Evolutionary conservation across 2,329 filamentous ascomycete species (phyloP).

Genomic region (Endothia cerciana): DNA sequence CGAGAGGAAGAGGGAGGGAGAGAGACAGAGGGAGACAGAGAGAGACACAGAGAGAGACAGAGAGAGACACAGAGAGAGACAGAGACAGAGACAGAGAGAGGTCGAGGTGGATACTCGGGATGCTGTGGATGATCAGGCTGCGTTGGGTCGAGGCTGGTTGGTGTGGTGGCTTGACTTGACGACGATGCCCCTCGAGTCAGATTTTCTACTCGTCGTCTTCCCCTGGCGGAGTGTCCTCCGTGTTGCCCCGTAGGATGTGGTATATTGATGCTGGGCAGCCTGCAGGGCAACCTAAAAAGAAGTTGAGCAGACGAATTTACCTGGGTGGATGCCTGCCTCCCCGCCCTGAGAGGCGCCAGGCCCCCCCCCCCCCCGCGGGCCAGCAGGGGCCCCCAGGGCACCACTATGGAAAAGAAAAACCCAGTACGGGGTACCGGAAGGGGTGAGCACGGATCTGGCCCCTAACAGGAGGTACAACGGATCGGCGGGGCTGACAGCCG

Average conservation of each 20-base stretch:
- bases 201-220: neutral
- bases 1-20: neutral
- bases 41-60: neutral
- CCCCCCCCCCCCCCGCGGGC: no score
- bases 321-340: no score
- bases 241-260: neutral
- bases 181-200: slow-evolving; percentile 1
- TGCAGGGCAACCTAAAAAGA: no score
- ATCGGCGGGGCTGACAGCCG: neutral
- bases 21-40: neutral
- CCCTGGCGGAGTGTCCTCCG: neutral
- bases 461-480: neutral
- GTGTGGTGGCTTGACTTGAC: neutral
- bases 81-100: no score
- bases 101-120: neutral
- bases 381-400: neutral
- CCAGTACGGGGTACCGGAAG: neutral
- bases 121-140: slow-evolving; percentile 1
- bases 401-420: neutral
- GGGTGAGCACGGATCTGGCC: neutral
- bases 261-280: no score
- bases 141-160: neutral
- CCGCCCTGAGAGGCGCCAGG: no score
- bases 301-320: no score
- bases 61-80: no score